Base-by-base conservation (phyloP, 2,329 filamentous ascomycete genomes). In the Diaporthe batatas region DNA sequence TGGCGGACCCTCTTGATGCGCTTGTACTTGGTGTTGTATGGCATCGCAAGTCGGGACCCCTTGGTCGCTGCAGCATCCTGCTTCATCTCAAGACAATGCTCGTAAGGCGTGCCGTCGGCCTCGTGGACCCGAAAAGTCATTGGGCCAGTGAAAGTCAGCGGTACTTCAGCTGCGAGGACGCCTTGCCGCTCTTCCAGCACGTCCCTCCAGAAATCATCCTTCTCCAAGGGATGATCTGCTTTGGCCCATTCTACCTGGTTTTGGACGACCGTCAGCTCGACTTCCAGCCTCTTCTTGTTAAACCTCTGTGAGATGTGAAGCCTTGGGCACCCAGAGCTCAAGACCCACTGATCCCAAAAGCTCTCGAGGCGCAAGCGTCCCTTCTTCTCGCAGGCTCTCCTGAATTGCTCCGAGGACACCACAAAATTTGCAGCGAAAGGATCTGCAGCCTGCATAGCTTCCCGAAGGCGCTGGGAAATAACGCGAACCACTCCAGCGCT, bases 1-100 rank as follows among this genome's bases (percentile, higher is more conserved):
- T 75, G 74, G 34, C 93, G 90, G 73, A 93, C 98, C 59, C 95
- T 89, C 85, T 99, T 99, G 3, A 99, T 87, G 11, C 97, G 92
- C 84, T 98, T 99, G 84, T 99, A 99, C 81, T 99, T 99, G 0
- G 96, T 99, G 78, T 98, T 98, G 83, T 99, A 99, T 0, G 96
- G 95, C 74, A 99, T 98, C 75, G 98, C 95, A 73, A 98, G 93
- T 80, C 93, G 96, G 32, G 87, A 87, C 1, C 85, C 85, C 77
- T 93, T 94, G n/a, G 77, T 78, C 16, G 71, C 76, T 2, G 93
- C 94, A 18, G 91, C 89, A 36, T 92, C 92, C 77, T 98, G 95
- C 74, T 95, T 95, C 80, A 99, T 97, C 78, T 98, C 94, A 42
- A 98, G 92, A 75, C 98, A 98, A 80, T 99, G 96, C 80, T 99